Conservation (phyloP, 2,329 filamentous ascomycete species). For the Xylariaceae sp. region DNA sequence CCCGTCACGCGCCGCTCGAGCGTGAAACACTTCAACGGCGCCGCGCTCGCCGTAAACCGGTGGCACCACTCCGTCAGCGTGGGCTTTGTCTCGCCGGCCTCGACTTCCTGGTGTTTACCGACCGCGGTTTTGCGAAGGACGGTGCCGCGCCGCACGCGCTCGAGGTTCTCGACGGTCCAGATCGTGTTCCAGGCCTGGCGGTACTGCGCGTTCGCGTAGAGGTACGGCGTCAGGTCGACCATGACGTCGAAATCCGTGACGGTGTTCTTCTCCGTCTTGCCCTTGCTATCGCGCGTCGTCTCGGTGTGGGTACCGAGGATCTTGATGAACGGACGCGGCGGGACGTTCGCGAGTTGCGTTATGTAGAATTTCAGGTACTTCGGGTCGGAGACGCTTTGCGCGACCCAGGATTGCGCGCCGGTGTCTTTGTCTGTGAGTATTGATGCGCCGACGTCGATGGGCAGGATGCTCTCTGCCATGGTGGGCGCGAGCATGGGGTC, state of each 20-base stretch:
- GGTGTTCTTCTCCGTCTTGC: conserved; percentile 42
- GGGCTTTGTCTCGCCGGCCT: conserved; percentile 38
- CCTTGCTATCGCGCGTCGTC: conserved; percentile 37
- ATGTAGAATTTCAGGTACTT: conserved; percentile 42
- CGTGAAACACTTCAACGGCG: conserved; percentile 52
- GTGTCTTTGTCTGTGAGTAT: conserved; percentile 30
- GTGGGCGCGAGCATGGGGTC: conserved; percentile 20
- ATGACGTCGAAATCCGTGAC: conserved; percentile 56
- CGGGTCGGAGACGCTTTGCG: conserved; percentile 42
- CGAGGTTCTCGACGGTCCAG: conserved; percentile 51
- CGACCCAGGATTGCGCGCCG: conserved; percentile 40
- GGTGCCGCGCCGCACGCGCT: conserved; percentile 61
- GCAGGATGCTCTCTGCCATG: conserved; percentile 5
- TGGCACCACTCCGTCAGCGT: conserved; percentile 60
- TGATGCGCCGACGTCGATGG: conserved; percentile 16
- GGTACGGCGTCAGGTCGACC: conserved; percentile 54
- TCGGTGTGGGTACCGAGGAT: conserved; percentile 50
- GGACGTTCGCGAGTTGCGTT: conserved; percentile 38
- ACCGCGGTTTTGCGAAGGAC: conserved; percentile 40
- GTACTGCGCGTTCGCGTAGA: conserved; percentile 43
- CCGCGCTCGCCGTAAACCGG: conserved; percentile 55
- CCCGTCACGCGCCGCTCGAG: conserved; percentile 50
- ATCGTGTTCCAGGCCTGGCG: conserved; percentile 40
- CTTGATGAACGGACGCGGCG: conserved; percentile 49
- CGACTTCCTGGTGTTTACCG: conserved; percentile 39